Base-by-base conservation (phyloP, 768 basidiomycete genomes). In the Myochromella boudieri region DNA sequence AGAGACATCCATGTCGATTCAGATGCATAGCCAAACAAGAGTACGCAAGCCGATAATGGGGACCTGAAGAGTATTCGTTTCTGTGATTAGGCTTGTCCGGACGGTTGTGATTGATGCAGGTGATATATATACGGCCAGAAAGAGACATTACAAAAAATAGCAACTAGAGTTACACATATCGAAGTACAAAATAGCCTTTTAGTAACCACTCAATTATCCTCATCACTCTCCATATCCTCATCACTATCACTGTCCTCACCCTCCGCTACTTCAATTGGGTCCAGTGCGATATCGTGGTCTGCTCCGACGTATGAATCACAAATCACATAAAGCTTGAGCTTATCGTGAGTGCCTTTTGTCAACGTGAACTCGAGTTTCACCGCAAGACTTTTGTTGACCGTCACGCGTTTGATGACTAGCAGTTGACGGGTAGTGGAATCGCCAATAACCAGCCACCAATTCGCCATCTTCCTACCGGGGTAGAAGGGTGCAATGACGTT, bases 381-480 rank as follows among this genome's bases (percentile, higher is more conserved):
- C 14, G 72, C 70, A n/a, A 97, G 77, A 54, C 64, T 85, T 72
- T 78, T 95, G 81, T 75, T 90, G 76, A 93, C 81, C 0, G 95
- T 95, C 24, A 97, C 91, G 33, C 86, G 86, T 72, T 97, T 95
- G 69, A 84, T 72, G 68, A 91, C 74, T 4, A 92, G 84, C 10
- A 99, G 72, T 56, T 92, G 87, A 28, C 84, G 81, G n/a, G 81
- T 84, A 26, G 72, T 72, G 4, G 85, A 76, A 42, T 95, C 89
- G n/a, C 92, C 93, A 10, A 97, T 77, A 37, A 98, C 94, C 26
- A 97, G 77, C 95, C 95, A 98, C 95, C 95, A 98, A 59, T 93
- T 94, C 46, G 89, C 83, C 66, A 92, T 80, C 75, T 97, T 97
- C 67, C 85, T 87, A 44, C 69, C 74, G 0, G 95, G 95, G 72